phyloP scores from a whole-genome alignment of 495 filamentous ascomycete species.

The Penicillium crystallinum region DNA sequence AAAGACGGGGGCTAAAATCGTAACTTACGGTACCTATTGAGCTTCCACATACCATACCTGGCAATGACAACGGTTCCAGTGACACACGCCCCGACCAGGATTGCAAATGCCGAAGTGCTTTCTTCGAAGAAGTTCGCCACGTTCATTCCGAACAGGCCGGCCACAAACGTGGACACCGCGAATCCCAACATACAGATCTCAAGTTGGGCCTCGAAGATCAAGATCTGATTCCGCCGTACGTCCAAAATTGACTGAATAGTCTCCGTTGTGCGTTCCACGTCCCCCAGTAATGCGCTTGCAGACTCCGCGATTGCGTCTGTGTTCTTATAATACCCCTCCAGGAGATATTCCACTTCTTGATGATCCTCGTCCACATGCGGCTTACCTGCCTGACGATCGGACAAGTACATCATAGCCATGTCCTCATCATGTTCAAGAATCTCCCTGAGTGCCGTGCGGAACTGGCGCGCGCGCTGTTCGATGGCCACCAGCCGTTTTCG shows the following conservation, averaged over 20 bases:
- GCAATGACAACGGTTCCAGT: constrained; percentile 12
- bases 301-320: constrained; percentile 25
- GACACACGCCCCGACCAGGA: constrained; percentile 12
- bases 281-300: constrained; percentile 16
- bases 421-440: constrained; percentile 29
- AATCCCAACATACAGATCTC: constrained; percentile 32
- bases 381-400: constrained; percentile 31
- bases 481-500: constrained; percentile 20
- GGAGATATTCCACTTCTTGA: constrained; percentile 32
- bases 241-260: constrained; percentile 23
- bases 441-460: constrained; percentile 25
- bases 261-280: constrained; percentile 24
- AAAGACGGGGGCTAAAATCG: constrained; percentile 11
- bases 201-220: constrained; percentile 30
- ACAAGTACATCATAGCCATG: constrained; percentile 41
- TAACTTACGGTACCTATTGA: constrained; percentile 16
- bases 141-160: constrained; percentile 34
- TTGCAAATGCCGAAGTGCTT: constrained; percentile 19
- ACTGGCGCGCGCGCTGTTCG: constrained; percentile 26
- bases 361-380: constrained; percentile 25
- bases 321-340: constrained; percentile 33
- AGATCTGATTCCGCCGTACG: constrained; percentile 34
- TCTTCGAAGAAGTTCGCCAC: constrained; percentile 31
- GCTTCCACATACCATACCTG: constrained; percentile 22
- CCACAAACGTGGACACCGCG: constrained; percentile 26